Evolutionary conservation across 805 yeast species (phyloP), one percentile per base, ranked within the genome.

Genomic region (Sugiyamaella qingdaonensis): DNA sequence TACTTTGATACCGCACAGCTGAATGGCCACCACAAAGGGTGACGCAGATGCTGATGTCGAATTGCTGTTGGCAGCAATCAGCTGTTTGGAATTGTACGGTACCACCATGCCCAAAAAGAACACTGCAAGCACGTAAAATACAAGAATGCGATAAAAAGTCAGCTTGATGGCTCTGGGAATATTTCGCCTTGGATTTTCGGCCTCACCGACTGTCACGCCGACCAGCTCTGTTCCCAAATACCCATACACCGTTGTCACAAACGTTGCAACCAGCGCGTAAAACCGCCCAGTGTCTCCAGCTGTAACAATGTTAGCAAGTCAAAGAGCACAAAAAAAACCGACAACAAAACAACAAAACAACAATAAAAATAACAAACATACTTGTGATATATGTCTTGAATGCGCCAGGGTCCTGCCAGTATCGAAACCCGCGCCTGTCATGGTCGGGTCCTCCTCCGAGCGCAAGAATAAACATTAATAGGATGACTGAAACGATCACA

Each of bases 21-120:
- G 78, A 63, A 88, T 83, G 48, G 95, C 96, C 63, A 87, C 84
- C 49, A 87, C 91, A 62, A 87, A 88, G 39, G 95, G 95, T 36
- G 84, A 77, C 2, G 91, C 89, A 42, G 74, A 79, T 69, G 11
- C 70, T 51, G 50, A 49, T 24, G 49, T 51, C 54, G 78, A 72
- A 48, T 80, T 70, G 43, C 21, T 39, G 13, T 39, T 39, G 13
- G 43, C 43, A 48, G 80, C 76, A 14, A 80, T 75, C 55, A 85
- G 73, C 47, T 68, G 59, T 37, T 78, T 75, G 64, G 82, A 82
- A 57, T 73, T 74, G 55, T 79, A 78, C 37, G 87, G 78, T 53
- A 85, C 91, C 65, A 82, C 75, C 80, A 84, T 75, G 46, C 89
- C 88, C 58, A 86, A 69, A 53, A 85, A 68, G 59, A 84, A 74